Evolutionary conservation across 2,329 filamentous ascomycete species (phyloP).

Genomic region (Tolypocladium sp.): DNA sequence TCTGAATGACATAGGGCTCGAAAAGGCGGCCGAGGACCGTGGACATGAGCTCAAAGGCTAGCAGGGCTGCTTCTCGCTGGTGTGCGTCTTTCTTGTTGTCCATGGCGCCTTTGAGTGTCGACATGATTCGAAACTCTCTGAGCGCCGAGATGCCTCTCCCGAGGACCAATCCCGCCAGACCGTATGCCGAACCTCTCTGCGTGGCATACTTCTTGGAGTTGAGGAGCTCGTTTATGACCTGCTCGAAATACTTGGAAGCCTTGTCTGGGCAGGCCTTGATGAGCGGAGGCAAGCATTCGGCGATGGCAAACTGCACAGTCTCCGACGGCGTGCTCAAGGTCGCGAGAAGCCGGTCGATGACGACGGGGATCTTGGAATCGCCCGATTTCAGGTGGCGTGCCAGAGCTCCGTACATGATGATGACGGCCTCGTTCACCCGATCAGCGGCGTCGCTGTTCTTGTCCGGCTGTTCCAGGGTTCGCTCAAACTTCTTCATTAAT

Average conservation of each 20-base stretch:
- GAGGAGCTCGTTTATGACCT: slow-evolving; percentile 74
- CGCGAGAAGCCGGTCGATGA: slow-evolving; percentile 75
- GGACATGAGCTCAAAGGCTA: slow-evolving; percentile 86
- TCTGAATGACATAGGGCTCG: slow-evolving; percentile 93
- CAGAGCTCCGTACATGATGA: slow-evolving; percentile 92
- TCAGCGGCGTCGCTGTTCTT: slow-evolving; percentile 75
- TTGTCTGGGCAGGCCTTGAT: slow-evolving; percentile 72
- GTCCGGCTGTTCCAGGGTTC: slow-evolving; percentile 75
- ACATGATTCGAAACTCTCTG: slow-evolving; percentile 78
- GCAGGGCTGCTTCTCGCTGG: slow-evolving; percentile 77
- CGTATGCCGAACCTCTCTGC: slow-evolving; percentile 89
- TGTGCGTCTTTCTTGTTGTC: slow-evolving; percentile 93
- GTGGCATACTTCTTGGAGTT: slow-evolving; percentile 86
- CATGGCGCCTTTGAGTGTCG: slow-evolving; percentile 67
- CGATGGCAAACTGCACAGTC: slow-evolving; percentile 92
- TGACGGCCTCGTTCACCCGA: slow-evolving; percentile 90
- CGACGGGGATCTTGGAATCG: slow-evolving; percentile 80
- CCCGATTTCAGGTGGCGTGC: slow-evolving; percentile 77
- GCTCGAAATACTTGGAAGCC: slow-evolving; percentile 68
- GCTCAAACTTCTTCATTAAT: slow-evolving; percentile 87
- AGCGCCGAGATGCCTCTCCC: slow-evolving; percentile 79
- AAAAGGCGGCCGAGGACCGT: slow-evolving; percentile 80
- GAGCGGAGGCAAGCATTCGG: slow-evolving; percentile 87
- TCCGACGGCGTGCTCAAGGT: slow-evolving; percentile 93
- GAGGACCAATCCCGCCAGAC: slow-evolving; percentile 78